Conservation (phyloP, 805 yeast species). For the Candida verbasci region DNA sequence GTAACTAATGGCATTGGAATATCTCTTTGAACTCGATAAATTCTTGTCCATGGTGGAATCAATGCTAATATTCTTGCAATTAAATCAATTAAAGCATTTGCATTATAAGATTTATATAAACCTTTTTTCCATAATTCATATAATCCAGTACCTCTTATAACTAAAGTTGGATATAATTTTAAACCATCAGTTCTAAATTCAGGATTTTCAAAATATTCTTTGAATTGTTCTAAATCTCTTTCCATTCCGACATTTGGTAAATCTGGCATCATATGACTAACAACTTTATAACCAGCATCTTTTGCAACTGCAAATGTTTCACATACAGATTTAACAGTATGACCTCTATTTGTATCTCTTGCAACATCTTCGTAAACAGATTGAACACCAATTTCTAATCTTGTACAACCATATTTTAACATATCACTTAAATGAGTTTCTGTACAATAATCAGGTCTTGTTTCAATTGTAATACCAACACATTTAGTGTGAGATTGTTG, state of each 20-base stretch:
- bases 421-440: slow-evolving; percentile 92
- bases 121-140: slow-evolving; percentile 98
- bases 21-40: slow-evolving; percentile 96
- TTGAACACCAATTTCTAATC: slow-evolving; percentile 96
- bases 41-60: slow-evolving; percentile 99
- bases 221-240: slow-evolving; percentile 91
- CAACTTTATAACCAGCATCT: slow-evolving; percentile 97
- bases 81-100: slow-evolving; percentile 87
- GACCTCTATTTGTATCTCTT: slow-evolving; percentile 96
- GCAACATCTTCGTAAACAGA: slow-evolving; percentile 98
- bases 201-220: slow-evolving; percentile 95
- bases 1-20: slow-evolving; percentile 98
- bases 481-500: slow-evolving; percentile 95
- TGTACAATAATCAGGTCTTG: slow-evolving; percentile 97
- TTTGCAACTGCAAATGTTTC: slow-evolving; percentile 95
- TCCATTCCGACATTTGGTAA: slow-evolving; percentile 98
- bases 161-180: slow-evolving; percentile 92
- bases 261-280: slow-evolving; percentile 99
- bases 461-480: slow-evolving; percentile 97
- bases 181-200: slow-evolving; percentile 96
- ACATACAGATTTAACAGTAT: slow-evolving; percentile 92
- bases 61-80: slow-evolving; percentile 94
- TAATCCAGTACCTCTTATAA: slow-evolving; percentile 94
- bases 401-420: slow-evolving; percentile 94
- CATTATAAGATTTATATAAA: slow-evolving; percentile 87